Conservation (phyloP, 2,329 filamentous ascomycete genomes). For the Coniochaeta sp. region DNA sequence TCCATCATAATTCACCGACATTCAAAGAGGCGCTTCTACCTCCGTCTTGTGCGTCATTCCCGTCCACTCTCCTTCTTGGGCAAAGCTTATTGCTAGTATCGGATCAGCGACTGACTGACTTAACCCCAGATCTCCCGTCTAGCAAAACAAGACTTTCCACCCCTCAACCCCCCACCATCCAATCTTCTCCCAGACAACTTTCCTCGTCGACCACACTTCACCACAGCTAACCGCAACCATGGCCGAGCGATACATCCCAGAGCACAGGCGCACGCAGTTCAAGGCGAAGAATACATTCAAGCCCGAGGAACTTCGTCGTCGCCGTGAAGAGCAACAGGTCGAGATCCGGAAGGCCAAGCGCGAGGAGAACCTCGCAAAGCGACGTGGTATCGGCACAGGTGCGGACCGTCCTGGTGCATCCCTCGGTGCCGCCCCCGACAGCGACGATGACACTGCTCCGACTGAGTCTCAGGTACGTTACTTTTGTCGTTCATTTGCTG, state of each 20-base stretch:
- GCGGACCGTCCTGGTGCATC: constrained; percentile 75
- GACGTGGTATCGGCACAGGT: constrained; percentile 82
- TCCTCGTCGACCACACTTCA: constrained; percentile 3
- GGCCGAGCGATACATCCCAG: constrained; percentile 98
- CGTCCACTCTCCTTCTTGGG: too few species aligned
- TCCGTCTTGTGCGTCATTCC: background rate
- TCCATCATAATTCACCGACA: too few species aligned
- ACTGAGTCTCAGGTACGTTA: constrained; percentile 86
- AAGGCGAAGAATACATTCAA: constrained; percentile 99
- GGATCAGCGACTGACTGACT: background rate
- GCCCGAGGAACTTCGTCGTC: constrained; percentile 95
- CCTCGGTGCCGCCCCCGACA: constrained; percentile 84
- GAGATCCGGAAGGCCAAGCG: constrained; percentile 98
- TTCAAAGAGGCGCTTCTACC: background rate
- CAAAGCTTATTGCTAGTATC: background rate
- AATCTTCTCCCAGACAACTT: constrained; percentile 3
- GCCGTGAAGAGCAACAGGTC: constrained; percentile 97
- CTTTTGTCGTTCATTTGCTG: constrained; percentile 2
- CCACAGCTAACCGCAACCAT: constrained; percentile 50
- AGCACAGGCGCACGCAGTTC: constrained; percentile 98
- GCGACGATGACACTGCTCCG: constrained; percentile 91
- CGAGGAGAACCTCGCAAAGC: constrained; percentile 97
- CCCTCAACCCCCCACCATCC: background rate
- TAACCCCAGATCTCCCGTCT: background rate
- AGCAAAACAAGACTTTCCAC: background rate